Base-by-base conservation (phyloP, 2,329 filamentous ascomycete genomes). In the Aspergillus versicolor region DNA sequence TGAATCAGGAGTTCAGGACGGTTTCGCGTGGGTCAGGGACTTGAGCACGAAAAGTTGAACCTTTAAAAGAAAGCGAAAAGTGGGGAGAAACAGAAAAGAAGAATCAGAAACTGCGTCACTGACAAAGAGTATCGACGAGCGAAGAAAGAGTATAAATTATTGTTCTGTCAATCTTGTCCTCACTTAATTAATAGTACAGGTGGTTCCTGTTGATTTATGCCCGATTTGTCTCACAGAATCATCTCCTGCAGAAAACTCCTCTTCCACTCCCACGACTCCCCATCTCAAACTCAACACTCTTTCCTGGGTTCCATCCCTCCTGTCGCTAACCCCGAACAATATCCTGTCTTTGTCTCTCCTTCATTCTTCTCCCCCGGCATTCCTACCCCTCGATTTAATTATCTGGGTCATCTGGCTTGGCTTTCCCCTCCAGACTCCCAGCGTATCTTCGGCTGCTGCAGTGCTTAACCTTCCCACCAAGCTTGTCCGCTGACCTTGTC, bases 301-400 rank as follows among this genome's bases (percentile, higher is more conserved):
- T 49, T 61, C 34, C 42, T 34, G 34, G 55, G 38, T 47, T 44
- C 49, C 49, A 50, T 57, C 50, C 32, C 45, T 57, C 11, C 55
- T 50, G 55, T 57, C 55, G 8, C 45, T 57, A 53, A 54, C 51
- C 6, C 21, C 43, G 32, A 17, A 37, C 22, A 49, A 30, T 46
- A 34, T 50, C 48, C 30, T 45, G 21, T 52, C 43, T 43, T 51
- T 24, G 27, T 52, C 41, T 52, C 55, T 61, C 59, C 59, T 61
- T 61, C 61, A 63, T 64, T 63, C 61, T 47, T 57, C 50, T 49
- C 49, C 43, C 27, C 47, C 41, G 55, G 40, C 50, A 46, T 59
- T 56, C 52, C 46, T 50, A 27, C 22, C 41, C 44, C 52, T 58
- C 44, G 56, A 55, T 52, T 34, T 53, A 30, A 51, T 43, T 52